Base-by-base conservation (phyloP, 768 basidiomycete genomes). In the Leccinum barrowsii region DNA sequence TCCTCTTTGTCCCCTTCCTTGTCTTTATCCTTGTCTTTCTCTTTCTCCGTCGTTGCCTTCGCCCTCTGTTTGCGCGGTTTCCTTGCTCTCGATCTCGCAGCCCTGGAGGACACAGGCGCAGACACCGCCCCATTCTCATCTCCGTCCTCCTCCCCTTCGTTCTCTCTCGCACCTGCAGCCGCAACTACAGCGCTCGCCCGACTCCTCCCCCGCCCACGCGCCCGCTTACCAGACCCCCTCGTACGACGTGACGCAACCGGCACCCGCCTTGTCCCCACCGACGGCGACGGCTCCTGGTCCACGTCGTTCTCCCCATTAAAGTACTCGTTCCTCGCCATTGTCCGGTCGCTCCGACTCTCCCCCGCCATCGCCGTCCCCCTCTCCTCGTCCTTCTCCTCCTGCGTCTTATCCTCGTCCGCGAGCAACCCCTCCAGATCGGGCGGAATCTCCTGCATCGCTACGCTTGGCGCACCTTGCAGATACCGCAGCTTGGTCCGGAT, bases 371-470 rank as follows among this genome's bases (percentile, higher is more conserved):
- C 80, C 8, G 82, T 75, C 74, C 68, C 85, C 69, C 71, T 75
- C 61, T 91, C 91, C 59, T 90, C 90, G 53, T 84, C 85, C 67
- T 80, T 85, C 67, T 90, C 88, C 42, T 87, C 89, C 15, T 74
- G 74, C 30, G 80, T 85, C 55, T 80, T 75, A 30, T 89, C 85
- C 69, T 93, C 91, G 55, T 87, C 85, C 4, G 80, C 84, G 28
- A 95, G 72, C 67, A 91, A 80, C 1, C 84, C 89, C 61, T 86
- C 87, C 15, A 99, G 75, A 65, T 95, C 89, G 0, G 95, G 95
- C 4, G 97, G 96, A 26, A 98, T 92, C 74, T 98, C 94, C 67
- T 94, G 91, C 91, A 98, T 90, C 63, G 86, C 86, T 10, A 98
- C 92, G 69, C 92, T 94, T n/a, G 96, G 96, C 44, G 96, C 97